Evolutionary conservation across 2,329 filamentous ascomycete genomes (phyloP).

Genomic region (Aspergillus spinulosporus): DNA sequence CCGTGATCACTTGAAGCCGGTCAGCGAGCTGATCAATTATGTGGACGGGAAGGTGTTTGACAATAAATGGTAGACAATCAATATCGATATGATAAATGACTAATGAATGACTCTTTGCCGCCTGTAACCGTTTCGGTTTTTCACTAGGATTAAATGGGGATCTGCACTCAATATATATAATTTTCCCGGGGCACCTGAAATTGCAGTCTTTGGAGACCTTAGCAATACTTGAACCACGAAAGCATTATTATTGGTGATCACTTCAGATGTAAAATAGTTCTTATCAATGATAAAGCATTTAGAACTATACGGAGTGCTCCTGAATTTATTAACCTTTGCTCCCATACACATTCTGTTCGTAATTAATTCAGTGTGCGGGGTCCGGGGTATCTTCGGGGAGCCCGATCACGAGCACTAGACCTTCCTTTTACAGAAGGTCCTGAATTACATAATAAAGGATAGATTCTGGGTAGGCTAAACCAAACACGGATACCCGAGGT

Average conservation of each 20-base stretch:
- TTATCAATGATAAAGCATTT: too few species aligned
- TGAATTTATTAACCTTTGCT: too few species aligned
- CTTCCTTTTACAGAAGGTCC: neutral
- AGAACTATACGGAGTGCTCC: too few species aligned
- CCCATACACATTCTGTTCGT: too few species aligned
- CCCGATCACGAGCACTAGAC: neutral
- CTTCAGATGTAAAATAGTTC: too few species aligned
- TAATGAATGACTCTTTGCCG: neutral
- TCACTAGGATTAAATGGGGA: neutral
- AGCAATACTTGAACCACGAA: too few species aligned
- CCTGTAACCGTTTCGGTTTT: neutral
- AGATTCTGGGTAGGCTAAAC: neutral
- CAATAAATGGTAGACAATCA: constrained; percentile 45
- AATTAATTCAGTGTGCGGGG: too few species aligned
- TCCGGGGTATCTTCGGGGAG: neutral
- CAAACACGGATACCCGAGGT: neutral
- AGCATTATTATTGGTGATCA: too few species aligned
- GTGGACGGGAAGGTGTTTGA: constrained; percentile 51
- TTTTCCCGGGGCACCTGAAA: neutral
- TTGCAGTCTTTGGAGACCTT: too few species aligned
- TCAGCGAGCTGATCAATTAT: constrained; percentile 54
- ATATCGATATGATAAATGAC: neutral
- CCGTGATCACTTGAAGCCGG: constrained; percentile 46
- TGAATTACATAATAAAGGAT: neutral
- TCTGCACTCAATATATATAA: neutral